A percentile compares a stretch with the other conserved stretches of the same genome.
Conservation (phyloP, 2,329 filamentous ascomycete species). For the Leptographium lundbergii region DNA sequence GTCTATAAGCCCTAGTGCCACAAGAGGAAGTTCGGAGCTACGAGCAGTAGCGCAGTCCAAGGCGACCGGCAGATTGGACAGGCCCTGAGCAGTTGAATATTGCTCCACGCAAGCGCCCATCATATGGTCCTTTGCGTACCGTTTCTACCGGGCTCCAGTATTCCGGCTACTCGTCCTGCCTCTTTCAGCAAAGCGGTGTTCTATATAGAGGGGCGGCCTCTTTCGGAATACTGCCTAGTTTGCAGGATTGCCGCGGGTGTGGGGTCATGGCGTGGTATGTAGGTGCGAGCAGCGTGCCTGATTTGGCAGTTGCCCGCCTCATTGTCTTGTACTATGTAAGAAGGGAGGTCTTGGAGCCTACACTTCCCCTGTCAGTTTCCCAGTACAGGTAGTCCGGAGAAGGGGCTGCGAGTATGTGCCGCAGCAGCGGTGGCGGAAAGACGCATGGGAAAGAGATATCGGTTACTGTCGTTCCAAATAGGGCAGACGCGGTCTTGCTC, state of each 20-base stretch:
- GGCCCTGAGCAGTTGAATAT: not conserved
- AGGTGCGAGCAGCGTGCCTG: not conserved
- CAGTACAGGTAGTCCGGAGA: no score
- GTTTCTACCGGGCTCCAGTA: not conserved
- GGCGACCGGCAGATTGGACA: not conserved
- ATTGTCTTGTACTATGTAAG: no score
- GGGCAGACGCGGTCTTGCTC: not conserved
- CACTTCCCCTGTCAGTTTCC: no score
- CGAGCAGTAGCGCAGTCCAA: not conserved
- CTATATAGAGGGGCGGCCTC: not conserved
- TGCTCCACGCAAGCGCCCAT: not conserved
- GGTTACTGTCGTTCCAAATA: not conserved
- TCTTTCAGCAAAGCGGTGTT: constrained; percentile 1
- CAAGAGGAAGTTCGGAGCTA: not conserved
- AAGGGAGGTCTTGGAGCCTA: no score
- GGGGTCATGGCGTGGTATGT: not conserved
- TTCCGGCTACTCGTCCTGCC: constrained; percentile 1
- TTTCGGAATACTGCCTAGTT: not conserved
- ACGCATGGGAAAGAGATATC: not conserved
- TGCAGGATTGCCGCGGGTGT: not conserved
- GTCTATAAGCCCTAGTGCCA: not conserved
- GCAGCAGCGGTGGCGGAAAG: not conserved
- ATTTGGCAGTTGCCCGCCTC: not conserved
- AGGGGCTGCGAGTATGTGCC: not conserved
- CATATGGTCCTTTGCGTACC: not conserved